Conservation (phyloP, 257 asterid species). For the Petunia secreta region DNA sequence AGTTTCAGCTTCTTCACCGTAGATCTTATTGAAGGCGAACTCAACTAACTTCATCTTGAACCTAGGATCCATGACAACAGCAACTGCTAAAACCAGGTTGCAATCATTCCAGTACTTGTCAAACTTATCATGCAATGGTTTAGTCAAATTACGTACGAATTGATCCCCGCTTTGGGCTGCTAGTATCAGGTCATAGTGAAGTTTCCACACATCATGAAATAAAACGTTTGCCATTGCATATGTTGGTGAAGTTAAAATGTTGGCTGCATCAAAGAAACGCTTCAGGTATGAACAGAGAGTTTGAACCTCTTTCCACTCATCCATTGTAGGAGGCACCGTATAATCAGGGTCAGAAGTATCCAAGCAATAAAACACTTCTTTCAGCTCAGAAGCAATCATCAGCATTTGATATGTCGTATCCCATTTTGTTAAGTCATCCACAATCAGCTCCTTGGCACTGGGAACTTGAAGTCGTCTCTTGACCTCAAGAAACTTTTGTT, state of each 20-base stretch:
- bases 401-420: conserved; percentile 84
- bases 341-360: conserved; percentile 71
- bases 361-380: conserved; percentile 73
- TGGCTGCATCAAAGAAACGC: conserved; percentile 70
- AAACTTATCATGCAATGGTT: conserved; percentile 50
- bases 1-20: conserved; percentile 45
- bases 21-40: conserved; percentile 54
- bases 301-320: conserved; percentile 77
- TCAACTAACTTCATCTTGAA: conserved; percentile 66
- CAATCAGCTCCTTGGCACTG: conserved; percentile 55
- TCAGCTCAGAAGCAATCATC: conserved; percentile 72
- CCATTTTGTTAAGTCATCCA: conserved; percentile 76
- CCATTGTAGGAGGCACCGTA: conserved; percentile 46
- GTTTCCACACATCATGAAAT: conserved; percentile 60
- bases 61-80: conserved; percentile 79
- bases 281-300: conserved; percentile 63
- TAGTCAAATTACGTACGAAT: conserved; percentile 45
- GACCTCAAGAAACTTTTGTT: conserved; percentile 53
- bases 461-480: conserved; percentile 85
- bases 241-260: conserved; percentile 47
- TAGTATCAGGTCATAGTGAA: conserved; percentile 55
- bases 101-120: conserved; percentile 65
- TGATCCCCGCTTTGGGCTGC: conserved; percentile 49
- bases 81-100: conserved; percentile 56
- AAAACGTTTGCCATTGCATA: conserved; percentile 62